These are phyloP conservation scores for Pseudogymnoascus verrucosus DNA, from an alignment of 2,329 filamentous ascomycete species.

Conservation along the genomic window DNA sequence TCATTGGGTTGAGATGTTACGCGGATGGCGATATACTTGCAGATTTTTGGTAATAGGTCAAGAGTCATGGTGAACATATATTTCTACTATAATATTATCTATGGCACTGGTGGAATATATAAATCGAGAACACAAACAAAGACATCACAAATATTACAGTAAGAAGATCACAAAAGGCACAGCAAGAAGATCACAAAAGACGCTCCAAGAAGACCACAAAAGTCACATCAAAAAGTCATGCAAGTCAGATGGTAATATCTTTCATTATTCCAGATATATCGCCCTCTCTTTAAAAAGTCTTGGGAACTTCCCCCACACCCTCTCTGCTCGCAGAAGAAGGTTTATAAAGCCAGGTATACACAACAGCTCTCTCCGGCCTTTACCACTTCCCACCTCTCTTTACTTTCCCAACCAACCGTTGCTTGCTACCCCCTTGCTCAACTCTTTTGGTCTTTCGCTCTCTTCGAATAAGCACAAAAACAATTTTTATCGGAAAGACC, in stretches of 20 bases:
- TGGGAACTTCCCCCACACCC: not conserved
- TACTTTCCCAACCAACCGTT: not conserved
- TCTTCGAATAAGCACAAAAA: not conserved
- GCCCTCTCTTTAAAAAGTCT: constrained; percentile 1
- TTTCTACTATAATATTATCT: not conserved
- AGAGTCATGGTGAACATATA: not conserved
- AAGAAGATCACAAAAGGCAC: not conserved
- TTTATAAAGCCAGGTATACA: not conserved
- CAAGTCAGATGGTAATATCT: constrained; percentile 5
- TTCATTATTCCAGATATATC: constrained; percentile 8
- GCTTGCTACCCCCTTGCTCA: not conserved
- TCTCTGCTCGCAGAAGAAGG: constrained; percentile 4
- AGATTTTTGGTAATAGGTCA: not conserved
- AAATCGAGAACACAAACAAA: not conserved
- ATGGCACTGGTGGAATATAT: not conserved
- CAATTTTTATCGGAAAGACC: constrained; percentile 6
- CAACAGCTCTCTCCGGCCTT: not conserved
- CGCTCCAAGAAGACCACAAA: not conserved
- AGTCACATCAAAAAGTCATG: not conserved
- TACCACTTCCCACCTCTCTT: not conserved
- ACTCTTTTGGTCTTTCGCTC: constrained; percentile 6
- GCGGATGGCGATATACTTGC: not conserved
- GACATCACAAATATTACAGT: not conserved
- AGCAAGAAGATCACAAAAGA: not conserved
- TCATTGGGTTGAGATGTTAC: not conserved